Evolutionary conservation across 805 yeast genomes (phyloP).

Genomic region (Huiozyma sinensis): DNA sequence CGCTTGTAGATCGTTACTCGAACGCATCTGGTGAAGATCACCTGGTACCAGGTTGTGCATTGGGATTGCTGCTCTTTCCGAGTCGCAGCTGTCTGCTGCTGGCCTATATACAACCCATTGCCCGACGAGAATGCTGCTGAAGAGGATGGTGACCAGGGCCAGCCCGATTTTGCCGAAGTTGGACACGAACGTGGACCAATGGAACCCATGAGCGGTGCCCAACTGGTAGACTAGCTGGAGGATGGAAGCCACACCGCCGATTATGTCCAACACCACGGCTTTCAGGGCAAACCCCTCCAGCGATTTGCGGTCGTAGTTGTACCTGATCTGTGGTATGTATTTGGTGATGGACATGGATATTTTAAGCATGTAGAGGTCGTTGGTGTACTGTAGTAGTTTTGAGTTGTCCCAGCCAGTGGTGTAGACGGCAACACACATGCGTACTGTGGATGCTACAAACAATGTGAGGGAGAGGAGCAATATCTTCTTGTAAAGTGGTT

Average conservation of each 20-base stretch:
- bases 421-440: neutral
- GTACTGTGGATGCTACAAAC: slow-evolving; percentile 4
- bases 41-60: too few species aligned
- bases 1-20: too few species aligned
- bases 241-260: slow-evolving; percentile 30
- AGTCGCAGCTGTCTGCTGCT: too few species aligned
- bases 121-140: slow-evolving; percentile 29
- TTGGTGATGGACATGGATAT: slow-evolving; percentile 39
- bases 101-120: slow-evolving; percentile 26
- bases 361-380: slow-evolving; percentile 28
- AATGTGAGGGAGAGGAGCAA: slow-evolving; percentile 9
- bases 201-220: slow-evolving; percentile 13
- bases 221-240: slow-evolving; percentile 19
- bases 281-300: slow-evolving; percentile 79
- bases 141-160: slow-evolving; percentile 31
- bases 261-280: slow-evolving; percentile 28
- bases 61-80: too few species aligned
- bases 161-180: slow-evolving; percentile 33
- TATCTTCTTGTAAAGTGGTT: slow-evolving; percentile 16
- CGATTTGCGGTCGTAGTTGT: slow-evolving; percentile 66
- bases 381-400: slow-evolving; percentile 17
- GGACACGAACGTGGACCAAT: slow-evolving; percentile 16
- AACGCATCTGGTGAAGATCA: too few species aligned
- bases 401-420: slow-evolving; percentile 15
- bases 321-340: slow-evolving; percentile 73